Evolutionary conservation across 345 rosid species (phyloP).

Genomic region (Geranium rotundifolium): DNA sequence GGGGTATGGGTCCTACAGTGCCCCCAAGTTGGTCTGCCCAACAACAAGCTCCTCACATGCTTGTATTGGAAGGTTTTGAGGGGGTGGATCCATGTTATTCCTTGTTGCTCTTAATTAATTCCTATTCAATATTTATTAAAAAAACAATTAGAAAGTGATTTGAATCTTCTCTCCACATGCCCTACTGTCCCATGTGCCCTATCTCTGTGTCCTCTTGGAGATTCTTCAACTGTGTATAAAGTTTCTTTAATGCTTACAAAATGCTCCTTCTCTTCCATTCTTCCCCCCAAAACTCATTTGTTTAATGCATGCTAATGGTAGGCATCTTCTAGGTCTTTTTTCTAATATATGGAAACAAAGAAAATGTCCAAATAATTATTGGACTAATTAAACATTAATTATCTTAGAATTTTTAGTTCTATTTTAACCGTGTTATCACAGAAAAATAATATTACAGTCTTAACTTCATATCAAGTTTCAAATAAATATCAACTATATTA

Average conservation of each 20-base stretch:
- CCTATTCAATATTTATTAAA: constrained; percentile 12
- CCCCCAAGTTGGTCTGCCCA: constrained; percentile 36
- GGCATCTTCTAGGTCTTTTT: no score
- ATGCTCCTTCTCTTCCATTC: background rate
- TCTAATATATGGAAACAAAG: no score
- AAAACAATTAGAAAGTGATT: constrained; percentile 19
- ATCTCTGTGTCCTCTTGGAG: constrained; percentile 15
- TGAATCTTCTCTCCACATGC: constrained; percentile 82
- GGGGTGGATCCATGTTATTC: constrained; percentile 48
- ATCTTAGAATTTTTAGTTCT: no score
- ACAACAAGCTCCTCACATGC: constrained; percentile 62
- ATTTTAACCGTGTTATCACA: no score
- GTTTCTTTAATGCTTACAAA: background rate
- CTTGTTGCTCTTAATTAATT: constrained; percentile 17
- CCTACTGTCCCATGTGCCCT: constrained; percentile 62
- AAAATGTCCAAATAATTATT: no score
- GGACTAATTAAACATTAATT: no score
- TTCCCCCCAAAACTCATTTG: background rate
- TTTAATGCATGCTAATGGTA: no score
- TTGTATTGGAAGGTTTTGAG: constrained; percentile 25
- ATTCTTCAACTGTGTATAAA: background rate
- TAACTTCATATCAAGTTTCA: no score
- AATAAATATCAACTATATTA: no score
- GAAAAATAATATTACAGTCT: no score
- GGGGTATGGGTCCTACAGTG: constrained; percentile 28